Base-by-base conservation (phyloP, 306 rosid genomes). In the Cicer yamashitae region DNA sequence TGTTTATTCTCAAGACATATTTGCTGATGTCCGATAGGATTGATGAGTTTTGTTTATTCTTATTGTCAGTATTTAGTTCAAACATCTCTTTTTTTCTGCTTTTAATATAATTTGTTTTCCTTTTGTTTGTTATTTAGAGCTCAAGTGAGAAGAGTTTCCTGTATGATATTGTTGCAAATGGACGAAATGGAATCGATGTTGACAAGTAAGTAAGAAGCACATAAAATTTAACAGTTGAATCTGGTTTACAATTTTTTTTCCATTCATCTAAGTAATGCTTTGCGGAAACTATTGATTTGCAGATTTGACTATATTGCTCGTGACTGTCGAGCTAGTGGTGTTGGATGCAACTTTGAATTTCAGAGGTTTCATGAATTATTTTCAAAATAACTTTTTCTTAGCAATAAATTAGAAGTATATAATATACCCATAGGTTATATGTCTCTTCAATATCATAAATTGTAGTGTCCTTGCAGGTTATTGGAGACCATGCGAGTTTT, bases 91-190 rank as follows among this genome's bases (percentile, higher is more conserved):
- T 48, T 40, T 64, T 9, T 22, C 52, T 14, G 18, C 17, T 67
- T 70, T 14, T 20, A 8, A 1, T 18, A 4, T n/a, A 63, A 63
- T 60, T 45, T 14, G 1, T 51, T 46, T 22, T 57, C 74, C 44
- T n/a, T 12, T 81, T 62, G 56, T 39, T 70, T 37, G 75, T 53
- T 44, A 37, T 74, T 73, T 61, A 94, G 97, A 86, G 89, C 47
- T 83, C 96, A 69, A 84, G 80, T 70, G 94, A 87, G 83, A 94
- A 94, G 87, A 65, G 78, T 52, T 94, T 94, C 88, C 78, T 94
- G 76, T 94, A 90, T 83, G 98, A 94, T 73, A 90, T 94, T 72
- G 98, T 94, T 84, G 98, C 98, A 77, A 94, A 94, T 86, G 98
- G 98, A 53, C 87, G 96, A 76, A 94, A 94, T 81, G 97, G 98